phyloP scores from a whole-genome alignment of 106 monocot species.

The Dioscorea dumetorum region DNA sequence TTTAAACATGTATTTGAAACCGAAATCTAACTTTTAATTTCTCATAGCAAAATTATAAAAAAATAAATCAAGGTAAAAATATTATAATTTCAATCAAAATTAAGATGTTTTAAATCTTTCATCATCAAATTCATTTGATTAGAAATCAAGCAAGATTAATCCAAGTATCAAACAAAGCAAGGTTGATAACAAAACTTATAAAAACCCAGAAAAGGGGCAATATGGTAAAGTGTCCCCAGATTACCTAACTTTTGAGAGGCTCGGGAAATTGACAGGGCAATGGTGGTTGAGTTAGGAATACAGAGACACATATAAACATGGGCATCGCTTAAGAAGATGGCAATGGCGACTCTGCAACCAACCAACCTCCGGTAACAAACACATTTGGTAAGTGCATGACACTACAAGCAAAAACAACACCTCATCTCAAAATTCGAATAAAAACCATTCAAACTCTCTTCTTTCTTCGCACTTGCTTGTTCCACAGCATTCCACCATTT shows the following conservation, averaged over 20 bases:
- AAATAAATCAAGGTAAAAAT: no score
- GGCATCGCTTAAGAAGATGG: constrained; percentile 51
- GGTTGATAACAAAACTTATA: no score
- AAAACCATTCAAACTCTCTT: constrained; percentile 9
- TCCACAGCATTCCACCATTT: neutral
- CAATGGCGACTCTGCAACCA: constrained; percentile 86
- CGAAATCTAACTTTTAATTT: no score
- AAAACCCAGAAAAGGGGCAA: neutral
- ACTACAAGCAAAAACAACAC: constrained; percentile 3
- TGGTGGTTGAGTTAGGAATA: neutral
- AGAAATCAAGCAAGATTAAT: no score
- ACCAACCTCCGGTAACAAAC: constrained; percentile 34
- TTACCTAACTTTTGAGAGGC: neutral
- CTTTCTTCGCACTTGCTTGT: neutral
- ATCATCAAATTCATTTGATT: no score
- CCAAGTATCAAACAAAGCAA: no score
- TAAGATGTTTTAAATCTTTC: no score
- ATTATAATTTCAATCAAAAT: no score
- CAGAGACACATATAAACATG: neutral
- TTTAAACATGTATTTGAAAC: no score
- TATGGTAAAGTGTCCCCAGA: neutral
- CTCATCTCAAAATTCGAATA: constrained; percentile 17
- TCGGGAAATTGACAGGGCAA: neutral
- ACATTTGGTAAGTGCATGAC: constrained; percentile 11
- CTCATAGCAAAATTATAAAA: no score